A percentile compares a stretch with the other conserved stretches of the same genome.
These are phyloP conservation scores for Poa pratensis DNA, from an alignment of 176 grass and related monocot genomes.

Conservation along the genomic window DNA sequence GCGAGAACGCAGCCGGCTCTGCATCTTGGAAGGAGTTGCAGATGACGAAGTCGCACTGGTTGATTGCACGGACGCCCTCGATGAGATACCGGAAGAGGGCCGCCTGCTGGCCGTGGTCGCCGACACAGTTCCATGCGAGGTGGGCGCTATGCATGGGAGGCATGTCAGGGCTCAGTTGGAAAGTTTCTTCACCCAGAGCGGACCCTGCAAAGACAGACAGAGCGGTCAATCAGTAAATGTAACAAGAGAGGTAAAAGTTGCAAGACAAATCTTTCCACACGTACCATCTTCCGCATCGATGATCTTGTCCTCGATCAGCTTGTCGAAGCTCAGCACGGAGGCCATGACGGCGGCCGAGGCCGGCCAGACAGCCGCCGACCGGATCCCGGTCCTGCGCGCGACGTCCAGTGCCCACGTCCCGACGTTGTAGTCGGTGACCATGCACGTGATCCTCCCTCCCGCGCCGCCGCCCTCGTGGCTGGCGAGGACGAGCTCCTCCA, in stretches of 20 bases:
- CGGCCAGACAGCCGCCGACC: slow-evolving; percentile 31
- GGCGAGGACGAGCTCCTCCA: slow-evolving; percentile 44
- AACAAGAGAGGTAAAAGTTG: neutral
- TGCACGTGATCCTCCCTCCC: slow-evolving; percentile 41
- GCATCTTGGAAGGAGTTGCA: slow-evolving; percentile 57
- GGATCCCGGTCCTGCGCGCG: slow-evolving; percentile 27
- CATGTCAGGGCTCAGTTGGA: slow-evolving; percentile 45
- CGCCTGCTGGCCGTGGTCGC: slow-evolving; percentile 31
- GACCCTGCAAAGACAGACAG: neutral
- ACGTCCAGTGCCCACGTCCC: slow-evolving; percentile 44
- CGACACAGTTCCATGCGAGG: slow-evolving; percentile 43
- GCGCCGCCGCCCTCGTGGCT: neutral
- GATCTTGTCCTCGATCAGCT: slow-evolving; percentile 46
- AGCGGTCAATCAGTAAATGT: neutral
- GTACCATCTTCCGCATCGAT: slow-evolving; percentile 52
- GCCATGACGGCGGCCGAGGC: slow-evolving; percentile 30
- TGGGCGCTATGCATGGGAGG: slow-evolving; percentile 29
- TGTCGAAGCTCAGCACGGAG: slow-evolving; percentile 28
- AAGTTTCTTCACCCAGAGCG: slow-evolving; percentile 19
- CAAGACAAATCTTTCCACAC: neutral
- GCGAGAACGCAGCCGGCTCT: slow-evolving; percentile 30
- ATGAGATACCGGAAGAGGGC: slow-evolving; percentile 39
- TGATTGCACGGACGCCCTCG: slow-evolving; percentile 17
- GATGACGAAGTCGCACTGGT: slow-evolving; percentile 35
- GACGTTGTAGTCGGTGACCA: slow-evolving; percentile 48